A percentile compares a stretch with the other conserved stretches of the same genome.
Evolutionary conservation across 2,329 filamentous ascomycete species (phyloP).

Genomic region (Claviceps purpurea): DNA sequence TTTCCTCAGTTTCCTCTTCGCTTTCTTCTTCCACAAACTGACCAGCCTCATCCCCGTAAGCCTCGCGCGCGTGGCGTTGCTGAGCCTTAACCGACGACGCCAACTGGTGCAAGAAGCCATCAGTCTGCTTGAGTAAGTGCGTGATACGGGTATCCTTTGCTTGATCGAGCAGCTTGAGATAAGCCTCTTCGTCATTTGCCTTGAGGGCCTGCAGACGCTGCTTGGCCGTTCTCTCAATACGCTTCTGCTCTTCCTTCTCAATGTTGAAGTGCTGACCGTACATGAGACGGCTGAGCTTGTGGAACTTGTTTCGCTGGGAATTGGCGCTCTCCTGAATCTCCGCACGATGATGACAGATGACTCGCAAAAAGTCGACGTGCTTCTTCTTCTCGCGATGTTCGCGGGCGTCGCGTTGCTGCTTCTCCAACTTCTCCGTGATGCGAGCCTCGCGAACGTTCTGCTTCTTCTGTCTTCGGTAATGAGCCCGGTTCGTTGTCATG

Average conservation of each 20-base stretch:
- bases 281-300: conserved; percentile 86
- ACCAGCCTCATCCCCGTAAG: conserved; percentile 54
- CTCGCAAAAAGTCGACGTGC: conserved; percentile 80
- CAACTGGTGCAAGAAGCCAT: conserved; percentile 92
- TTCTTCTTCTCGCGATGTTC: conserved; percentile 97
- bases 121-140: conserved; percentile 89
- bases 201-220: conserved; percentile 98
- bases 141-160: conserved; percentile 99
- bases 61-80: conserved; percentile 68
- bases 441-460: conserved; percentile 88
- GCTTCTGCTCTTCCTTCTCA: conserved; percentile 98
- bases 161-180: conserved; percentile 92
- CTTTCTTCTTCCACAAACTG: conserved; percentile 47
- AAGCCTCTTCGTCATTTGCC: conserved; percentile 98
- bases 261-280: conserved; percentile 83
- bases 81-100: conserved; percentile 89
- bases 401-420: conserved; percentile 91
- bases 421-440: conserved; percentile 97
- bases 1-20: conserved; percentile 52
- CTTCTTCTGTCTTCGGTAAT: conserved; percentile 93
- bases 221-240: conserved; percentile 93
- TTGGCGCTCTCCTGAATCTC: conserved; percentile 59
- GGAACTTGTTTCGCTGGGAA: conserved; percentile 58
- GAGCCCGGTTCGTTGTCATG: conserved; percentile 87
- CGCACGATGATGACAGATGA: conserved; percentile 68